These are phyloP conservation scores for Acacia melanoxylon DNA, from an alignment of 306 rosid genomes.

Conservation along the genomic window DNA sequence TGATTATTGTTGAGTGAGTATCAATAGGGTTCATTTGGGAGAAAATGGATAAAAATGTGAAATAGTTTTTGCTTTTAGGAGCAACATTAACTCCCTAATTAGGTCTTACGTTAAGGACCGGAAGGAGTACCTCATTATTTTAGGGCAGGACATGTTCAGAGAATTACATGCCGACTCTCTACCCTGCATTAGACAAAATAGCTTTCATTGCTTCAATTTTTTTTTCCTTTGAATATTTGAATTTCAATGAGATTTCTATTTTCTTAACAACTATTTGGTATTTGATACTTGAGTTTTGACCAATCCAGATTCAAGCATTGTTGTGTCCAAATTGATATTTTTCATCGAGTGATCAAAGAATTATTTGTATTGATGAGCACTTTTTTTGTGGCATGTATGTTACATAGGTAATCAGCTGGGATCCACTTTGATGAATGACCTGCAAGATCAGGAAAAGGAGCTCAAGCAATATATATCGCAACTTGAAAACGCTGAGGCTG, in stretches of 20 bases:
- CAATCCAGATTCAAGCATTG: background rate
- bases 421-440: constrained; percentile 50
- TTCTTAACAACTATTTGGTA: background rate
- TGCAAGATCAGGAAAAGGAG: constrained; percentile 62
- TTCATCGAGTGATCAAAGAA: background rate
- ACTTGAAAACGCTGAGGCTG: constrained; percentile 58
- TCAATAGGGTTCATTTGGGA: no score
- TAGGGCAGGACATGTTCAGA: background rate
- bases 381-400: background rate
- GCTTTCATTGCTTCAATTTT: background rate
- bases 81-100: no score
- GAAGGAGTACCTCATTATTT: background rate
- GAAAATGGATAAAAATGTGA: no score
- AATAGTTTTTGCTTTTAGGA: no score
- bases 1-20: no score
- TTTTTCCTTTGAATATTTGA: background rate
- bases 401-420: constrained; percentile 57
- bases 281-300: background rate
- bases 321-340: background rate
- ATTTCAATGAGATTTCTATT: background rate
- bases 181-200: background rate
- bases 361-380: background rate
- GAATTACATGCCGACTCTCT: background rate
- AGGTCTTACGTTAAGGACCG: no score
- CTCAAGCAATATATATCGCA: constrained; percentile 49